Conservation (phyloP, 495 filamentous ascomycete genomes). For the Talaromyces thailandensis region DNA sequence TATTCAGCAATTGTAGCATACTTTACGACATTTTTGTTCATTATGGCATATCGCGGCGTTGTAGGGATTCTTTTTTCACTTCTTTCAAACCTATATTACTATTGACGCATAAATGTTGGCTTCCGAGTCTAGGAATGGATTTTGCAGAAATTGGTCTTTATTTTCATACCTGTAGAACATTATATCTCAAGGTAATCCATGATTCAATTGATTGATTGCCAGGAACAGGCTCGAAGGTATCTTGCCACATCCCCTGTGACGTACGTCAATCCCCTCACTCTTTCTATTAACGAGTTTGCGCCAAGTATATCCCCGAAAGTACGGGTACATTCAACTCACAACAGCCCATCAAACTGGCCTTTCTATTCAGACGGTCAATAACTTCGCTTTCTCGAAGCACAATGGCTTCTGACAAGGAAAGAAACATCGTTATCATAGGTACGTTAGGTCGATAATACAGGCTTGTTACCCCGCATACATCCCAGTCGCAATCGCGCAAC, state of each 20-base stretch:
- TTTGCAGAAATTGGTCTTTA: background rate
- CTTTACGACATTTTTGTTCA: background rate
- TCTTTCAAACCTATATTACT: background rate
- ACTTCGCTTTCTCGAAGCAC: conserved; percentile 8
- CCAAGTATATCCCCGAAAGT: background rate
- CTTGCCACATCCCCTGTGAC: conserved; percentile 1
- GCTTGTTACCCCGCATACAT: conserved; percentile 21
- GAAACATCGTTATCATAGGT: conserved; percentile 66
- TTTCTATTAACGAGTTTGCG: background rate
- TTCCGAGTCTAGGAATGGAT: background rate
- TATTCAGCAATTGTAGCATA: conserved; percentile 3
- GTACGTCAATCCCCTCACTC: background rate
- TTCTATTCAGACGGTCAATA: background rate
- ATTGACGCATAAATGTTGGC: background rate
- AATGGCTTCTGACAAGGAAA: conserved; percentile 33
- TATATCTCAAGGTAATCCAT: background rate
- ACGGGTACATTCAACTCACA: background rate
- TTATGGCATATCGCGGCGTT: conserved; percentile 4
- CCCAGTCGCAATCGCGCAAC: background rate
- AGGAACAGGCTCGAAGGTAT: background rate
- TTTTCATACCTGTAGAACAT: background rate
- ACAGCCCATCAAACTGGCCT: background rate
- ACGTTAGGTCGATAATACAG: conserved; percentile 20
- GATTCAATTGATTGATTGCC: background rate
- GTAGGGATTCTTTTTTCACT: background rate